A percentile compares a stretch with the other conserved stretches of the same genome.
Conservation (phyloP, 768 basidiomycete genomes). For the Suillus decipiens region DNA sequence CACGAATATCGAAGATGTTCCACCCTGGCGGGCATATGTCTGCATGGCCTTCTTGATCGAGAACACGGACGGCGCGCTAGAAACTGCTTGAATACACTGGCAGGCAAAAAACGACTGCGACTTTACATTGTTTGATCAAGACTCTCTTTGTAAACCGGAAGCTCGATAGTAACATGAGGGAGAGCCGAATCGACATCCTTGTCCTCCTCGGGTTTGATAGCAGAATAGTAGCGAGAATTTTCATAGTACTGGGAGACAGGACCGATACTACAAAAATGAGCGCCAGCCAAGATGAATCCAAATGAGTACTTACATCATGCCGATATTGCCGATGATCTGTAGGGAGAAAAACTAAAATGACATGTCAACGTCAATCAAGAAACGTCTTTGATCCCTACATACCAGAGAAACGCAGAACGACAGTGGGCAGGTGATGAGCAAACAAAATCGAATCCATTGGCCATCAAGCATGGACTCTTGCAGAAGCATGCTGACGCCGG, state of each 20-base stretch:
- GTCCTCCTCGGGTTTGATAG: constrained; percentile 60
- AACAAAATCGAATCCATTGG: constrained; percentile 59
- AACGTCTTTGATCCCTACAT: constrained; percentile 23
- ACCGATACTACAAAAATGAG: constrained; percentile 52
- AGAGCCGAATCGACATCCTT: constrained; percentile 62
- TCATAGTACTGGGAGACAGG: constrained; percentile 86
- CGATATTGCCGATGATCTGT: constrained; percentile 64
- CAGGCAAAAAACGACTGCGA: neutral
- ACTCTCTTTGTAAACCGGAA: constrained; percentile 90
- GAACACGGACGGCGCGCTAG: constrained; percentile 67
- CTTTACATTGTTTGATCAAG: constrained; percentile 80
- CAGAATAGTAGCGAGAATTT: constrained; percentile 84
- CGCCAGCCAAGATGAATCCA: constrained; percentile 5
- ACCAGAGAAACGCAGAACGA: constrained; percentile 78
- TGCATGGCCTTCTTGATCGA: constrained; percentile 83
- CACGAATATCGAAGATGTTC: constrained; percentile 72
- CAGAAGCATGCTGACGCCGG: constrained; percentile 58
- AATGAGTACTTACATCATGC: constrained; percentile 57
- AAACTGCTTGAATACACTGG: neutral
- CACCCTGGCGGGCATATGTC: constrained; percentile 84
- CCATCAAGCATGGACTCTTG: constrained; percentile 71
- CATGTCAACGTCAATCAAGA: constrained; percentile 6
- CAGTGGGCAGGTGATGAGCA: constrained; percentile 67
- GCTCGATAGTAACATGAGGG: constrained; percentile 77
- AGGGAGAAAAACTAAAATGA: constrained; percentile 65